Evolutionary conservation across 108 stramenopile genomes (phyloP).

Genomic region (Heterococcus sp.): DNA sequence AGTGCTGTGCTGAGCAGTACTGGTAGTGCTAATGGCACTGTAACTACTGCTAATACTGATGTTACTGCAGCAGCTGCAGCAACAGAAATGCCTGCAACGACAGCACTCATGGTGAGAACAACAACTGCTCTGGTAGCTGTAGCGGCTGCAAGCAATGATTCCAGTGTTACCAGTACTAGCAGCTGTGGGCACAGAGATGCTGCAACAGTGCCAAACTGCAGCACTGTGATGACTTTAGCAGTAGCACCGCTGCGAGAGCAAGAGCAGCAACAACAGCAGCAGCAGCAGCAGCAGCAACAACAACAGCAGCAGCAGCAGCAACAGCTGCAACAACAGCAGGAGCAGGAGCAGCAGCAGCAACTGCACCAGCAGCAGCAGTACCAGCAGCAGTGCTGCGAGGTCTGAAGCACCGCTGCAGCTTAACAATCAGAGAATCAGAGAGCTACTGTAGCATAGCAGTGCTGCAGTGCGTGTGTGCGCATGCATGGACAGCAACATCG

Average conservation of each 20-base stretch:
- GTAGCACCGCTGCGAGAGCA: not conserved
- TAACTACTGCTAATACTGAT: too few relatives aligned
- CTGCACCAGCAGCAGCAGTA: not conserved
- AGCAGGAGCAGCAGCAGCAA: not conserved
- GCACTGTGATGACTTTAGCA: not conserved
- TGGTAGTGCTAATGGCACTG: too few relatives aligned
- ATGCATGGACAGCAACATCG: not conserved
- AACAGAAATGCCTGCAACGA: not conserved
- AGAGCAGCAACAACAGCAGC: not conserved
- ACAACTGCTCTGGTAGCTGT: not conserved
- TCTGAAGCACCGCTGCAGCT: too few relatives aligned
- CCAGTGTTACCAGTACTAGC: not conserved
- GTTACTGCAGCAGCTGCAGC: not conserved
- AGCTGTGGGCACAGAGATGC: not conserved
- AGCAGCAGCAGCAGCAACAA: not conserved
- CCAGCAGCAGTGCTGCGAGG: not conserved
- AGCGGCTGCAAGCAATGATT: not conserved
- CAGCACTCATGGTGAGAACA: not conserved
- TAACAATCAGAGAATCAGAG: too few relatives aligned
- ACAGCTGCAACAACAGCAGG: not conserved
- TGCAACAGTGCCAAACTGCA: not conserved
- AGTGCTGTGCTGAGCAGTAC: too few relatives aligned
- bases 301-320: not conserved
- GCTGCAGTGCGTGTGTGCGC: not conserved
- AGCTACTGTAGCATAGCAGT: too few relatives aligned